A percentile compares a stretch with the other conserved stretches of the same genome.
Conservation (phyloP, 2,329 filamentous ascomycete species). For the Grosmannia penicillata region DNA sequence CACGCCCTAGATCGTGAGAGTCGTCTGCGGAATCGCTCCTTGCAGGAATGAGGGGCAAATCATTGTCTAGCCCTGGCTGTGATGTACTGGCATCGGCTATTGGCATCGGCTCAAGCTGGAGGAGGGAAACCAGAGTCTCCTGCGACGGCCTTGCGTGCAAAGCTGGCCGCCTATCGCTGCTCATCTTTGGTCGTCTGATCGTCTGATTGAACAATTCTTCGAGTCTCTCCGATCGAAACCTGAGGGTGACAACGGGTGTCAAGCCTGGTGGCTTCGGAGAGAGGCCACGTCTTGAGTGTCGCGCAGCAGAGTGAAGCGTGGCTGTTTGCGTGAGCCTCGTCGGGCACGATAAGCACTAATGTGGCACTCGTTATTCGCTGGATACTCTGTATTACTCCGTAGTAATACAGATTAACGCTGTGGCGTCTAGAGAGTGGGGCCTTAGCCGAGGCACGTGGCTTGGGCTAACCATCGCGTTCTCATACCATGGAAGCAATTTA, state of each 20-base stretch:
- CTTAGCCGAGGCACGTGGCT: no score
- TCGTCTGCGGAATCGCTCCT: not conserved
- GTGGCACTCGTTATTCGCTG: slow-evolving; percentile 15
- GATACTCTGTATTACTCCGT: not conserved
- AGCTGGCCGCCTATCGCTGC: slow-evolving; percentile 12
- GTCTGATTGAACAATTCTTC: no score
- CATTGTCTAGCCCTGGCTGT: slow-evolving; percentile 26
- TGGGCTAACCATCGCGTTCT: no score
- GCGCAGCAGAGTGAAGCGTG: not conserved
- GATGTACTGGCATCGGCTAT: slow-evolving; percentile 41
- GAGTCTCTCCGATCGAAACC: no score
- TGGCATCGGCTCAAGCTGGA: slow-evolving; percentile 69
- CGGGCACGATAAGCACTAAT: slow-evolving; percentile 1
- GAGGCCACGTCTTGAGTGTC: not conserved
- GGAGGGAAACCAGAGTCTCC: slow-evolving; percentile 49
- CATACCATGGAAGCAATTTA: no score
- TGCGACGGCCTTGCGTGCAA: slow-evolving; percentile 27
- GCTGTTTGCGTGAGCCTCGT: not conserved
- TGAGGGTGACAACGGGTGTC: no score
- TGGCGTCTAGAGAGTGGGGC: no score
- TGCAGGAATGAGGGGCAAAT: slow-evolving; percentile 21
- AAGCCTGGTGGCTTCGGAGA: not conserved
- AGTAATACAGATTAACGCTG: no score
- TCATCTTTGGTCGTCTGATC: slow-evolving; percentile 1
- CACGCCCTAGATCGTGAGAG: no score